phyloP scores from a whole-genome alignment of 108 stramenopile genomes.

The Skeletonema marinoi region DNA sequence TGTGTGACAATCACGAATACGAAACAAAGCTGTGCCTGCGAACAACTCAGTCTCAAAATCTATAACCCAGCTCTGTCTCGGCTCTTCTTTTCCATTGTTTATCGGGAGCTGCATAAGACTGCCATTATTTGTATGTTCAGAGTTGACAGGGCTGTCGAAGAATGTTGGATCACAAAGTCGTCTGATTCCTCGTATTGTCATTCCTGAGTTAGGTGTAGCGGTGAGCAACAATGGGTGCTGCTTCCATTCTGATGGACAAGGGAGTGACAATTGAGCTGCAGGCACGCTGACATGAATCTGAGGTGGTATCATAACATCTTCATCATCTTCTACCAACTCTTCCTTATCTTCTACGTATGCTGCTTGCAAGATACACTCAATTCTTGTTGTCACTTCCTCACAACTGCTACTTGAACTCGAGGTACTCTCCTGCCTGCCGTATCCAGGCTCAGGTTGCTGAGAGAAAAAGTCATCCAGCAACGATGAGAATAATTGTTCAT shows the following conservation, averaged over 20 bases:
- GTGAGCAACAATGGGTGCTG: constrained; percentile 28
- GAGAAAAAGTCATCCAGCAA: not conserved
- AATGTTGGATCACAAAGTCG: constrained; percentile 19
- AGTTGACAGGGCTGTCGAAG: constrained; percentile 1
- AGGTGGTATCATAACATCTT: constrained; percentile 1
- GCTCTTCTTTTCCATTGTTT: constrained; percentile 39
- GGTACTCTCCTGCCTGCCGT: not conserved
- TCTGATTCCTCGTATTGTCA: constrained; percentile 26
- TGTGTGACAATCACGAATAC: constrained; percentile 27
- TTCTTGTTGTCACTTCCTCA: not conserved
- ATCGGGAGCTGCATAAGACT: constrained; percentile 29
- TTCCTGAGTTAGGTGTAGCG: constrained; percentile 39
- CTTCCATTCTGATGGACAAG: constrained; percentile 26
- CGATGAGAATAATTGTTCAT: not conserved
- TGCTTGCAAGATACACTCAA: constrained; percentile 15
- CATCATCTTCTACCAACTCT: not conserved
- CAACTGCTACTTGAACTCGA: not conserved
- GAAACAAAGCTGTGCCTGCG: constrained; percentile 37
- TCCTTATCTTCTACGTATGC: not conserved
- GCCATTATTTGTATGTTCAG: not conserved
- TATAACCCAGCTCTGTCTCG: constrained; percentile 20
- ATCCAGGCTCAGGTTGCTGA: not conserved
- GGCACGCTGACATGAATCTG: not conserved
- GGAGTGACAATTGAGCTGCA: not conserved
- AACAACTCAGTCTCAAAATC: constrained; percentile 42